Base-by-base conservation (phyloP, 2,329 filamentous ascomycete genomes). In the Claviceps purpurea region DNA sequence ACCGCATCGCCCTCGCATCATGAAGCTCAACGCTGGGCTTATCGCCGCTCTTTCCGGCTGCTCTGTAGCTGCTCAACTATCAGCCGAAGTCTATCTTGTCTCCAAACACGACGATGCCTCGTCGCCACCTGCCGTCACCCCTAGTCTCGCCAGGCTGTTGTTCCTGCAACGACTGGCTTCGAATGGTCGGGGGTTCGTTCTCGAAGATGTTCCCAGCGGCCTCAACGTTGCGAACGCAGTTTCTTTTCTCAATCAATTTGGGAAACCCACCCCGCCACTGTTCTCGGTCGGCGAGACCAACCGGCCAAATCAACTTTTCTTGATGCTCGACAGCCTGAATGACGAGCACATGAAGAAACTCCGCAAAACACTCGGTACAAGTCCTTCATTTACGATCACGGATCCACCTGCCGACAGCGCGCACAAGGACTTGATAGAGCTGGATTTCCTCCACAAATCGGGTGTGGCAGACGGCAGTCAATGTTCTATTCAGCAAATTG, bases 181-280 rank as follows among this genome's bases (percentile, higher is more conserved):
- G 52, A 64, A 69, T 38, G 68, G 71, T 60, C 72, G 71, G 60
- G 75, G 71, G 56, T 72, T 73, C 57, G 71, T 70, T 57, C 69
- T 70, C 60, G 72, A 67, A 62, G 74, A 72, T 59, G 68, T 73
- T 50, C 72, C 68, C 40, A 63, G 67, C 30, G 65, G 63, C 38
- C 57, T 70, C 54, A 63, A 70, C 46, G 50, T 60, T 24, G 69
- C 74, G 53, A 72, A 78, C 43, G 74, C 77, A 8, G 65, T 87
- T 41, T 68, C 71, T 48, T 68, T 78, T 57, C 70, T 89, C 60
- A 79, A 81, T 60, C 68, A 69, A 49, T 85, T 80, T 64, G 82
- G 81, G 56, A 78, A 75, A 56, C 61, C 68, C 34, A 65, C 74
- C 6, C 58, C 68, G 51, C 64, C 71, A 20, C 67, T 87, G 38